Conservation (phyloP, 192 early-diverging fungal genomes). For the Haplosporangium gracile region DNA sequence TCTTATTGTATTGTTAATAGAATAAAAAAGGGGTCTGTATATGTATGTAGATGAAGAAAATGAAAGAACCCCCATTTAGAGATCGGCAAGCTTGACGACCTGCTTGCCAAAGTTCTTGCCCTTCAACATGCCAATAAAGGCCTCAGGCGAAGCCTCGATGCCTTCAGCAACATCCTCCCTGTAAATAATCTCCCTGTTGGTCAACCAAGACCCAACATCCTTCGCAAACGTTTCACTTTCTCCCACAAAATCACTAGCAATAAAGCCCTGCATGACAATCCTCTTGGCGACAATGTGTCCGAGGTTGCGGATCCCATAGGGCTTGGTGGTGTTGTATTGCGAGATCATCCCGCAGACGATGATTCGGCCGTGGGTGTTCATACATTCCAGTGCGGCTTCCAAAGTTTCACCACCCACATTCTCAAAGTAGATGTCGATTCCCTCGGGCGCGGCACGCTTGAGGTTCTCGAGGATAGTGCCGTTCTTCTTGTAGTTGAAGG, state of each 20-base stretch:
- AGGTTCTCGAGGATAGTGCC: slow-evolving; percentile 63
- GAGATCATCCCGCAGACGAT: slow-evolving; percentile 82
- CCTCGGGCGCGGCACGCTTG: slow-evolving; percentile 72
- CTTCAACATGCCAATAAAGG: slow-evolving; percentile 70
- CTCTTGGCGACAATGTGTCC: slow-evolving; percentile 67
- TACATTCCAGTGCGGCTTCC: slow-evolving; percentile 75
- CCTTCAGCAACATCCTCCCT: slow-evolving; percentile 52
- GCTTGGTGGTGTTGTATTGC: slow-evolving; percentile 70
- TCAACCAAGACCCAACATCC: slow-evolving; percentile 49
- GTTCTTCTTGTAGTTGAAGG: slow-evolving; percentile 89
- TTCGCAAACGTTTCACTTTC: slow-evolving; percentile 57
- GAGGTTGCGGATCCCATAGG: slow-evolving; percentile 73
- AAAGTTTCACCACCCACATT: slow-evolving; percentile 84
- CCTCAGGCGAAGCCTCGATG: slow-evolving; percentile 61
- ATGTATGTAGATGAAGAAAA: background rate
- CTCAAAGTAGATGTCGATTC: slow-evolving; percentile 90
- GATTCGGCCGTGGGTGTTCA: slow-evolving; percentile 77
- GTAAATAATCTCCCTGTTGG: slow-evolving; percentile 47
- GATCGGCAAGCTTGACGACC: slow-evolving; percentile 65
- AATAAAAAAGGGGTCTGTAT: background rate
- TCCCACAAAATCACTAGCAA: slow-evolving; percentile 59
- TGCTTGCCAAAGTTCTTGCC: slow-evolving; percentile 82
- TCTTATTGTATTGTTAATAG: background rate
- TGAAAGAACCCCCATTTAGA: slow-evolving; percentile 33
- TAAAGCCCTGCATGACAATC: slow-evolving; percentile 72